These are phyloP conservation scores for Bolboschoenus planiculmis DNA, from an alignment of 176 grass and related monocot species.

Conservation along the genomic window DNA sequence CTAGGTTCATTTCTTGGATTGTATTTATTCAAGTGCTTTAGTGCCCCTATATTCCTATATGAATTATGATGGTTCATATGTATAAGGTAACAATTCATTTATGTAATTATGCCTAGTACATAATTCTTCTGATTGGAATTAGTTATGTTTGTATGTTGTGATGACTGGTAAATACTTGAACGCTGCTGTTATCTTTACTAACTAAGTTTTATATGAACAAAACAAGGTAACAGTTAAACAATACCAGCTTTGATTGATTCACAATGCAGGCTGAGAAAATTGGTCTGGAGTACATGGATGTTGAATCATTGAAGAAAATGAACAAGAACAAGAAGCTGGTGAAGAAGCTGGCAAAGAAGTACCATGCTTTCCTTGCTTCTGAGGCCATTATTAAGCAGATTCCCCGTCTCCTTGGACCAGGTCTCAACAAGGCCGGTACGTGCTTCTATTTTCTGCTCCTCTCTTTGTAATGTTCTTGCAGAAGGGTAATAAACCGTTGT, in stretches of 20 bases:
- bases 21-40: not conserved
- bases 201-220: not conserved
- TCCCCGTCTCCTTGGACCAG: conserved; percentile 82
- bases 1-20: not conserved
- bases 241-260: not conserved
- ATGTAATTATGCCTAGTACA: not conserved
- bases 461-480: not conserved
- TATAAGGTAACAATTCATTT: not conserved
- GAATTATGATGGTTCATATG: not conserved
- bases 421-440: conserved; percentile 92
- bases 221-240: not conserved
- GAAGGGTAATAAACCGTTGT: not conserved
- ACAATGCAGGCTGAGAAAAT: conserved; percentile 57
- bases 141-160: not conserved
- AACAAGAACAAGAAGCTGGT: conserved; percentile 98
- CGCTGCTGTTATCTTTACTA: not conserved
- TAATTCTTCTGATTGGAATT: not conserved
- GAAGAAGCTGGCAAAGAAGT: conserved; percentile 90
- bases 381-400: conserved; percentile 94
- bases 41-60: not conserved
- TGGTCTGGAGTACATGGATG: conserved; percentile 72
- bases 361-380: conserved; percentile 86
- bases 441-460: not conserved
- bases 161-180: not conserved
- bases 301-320: conserved; percentile 83